Percentiles rank a stretch among this genome's conserved stretches.
phyloP scores from a whole-genome alignment of 2,329 filamentous ascomycete species.

The Juglanconis sp. region DNA sequence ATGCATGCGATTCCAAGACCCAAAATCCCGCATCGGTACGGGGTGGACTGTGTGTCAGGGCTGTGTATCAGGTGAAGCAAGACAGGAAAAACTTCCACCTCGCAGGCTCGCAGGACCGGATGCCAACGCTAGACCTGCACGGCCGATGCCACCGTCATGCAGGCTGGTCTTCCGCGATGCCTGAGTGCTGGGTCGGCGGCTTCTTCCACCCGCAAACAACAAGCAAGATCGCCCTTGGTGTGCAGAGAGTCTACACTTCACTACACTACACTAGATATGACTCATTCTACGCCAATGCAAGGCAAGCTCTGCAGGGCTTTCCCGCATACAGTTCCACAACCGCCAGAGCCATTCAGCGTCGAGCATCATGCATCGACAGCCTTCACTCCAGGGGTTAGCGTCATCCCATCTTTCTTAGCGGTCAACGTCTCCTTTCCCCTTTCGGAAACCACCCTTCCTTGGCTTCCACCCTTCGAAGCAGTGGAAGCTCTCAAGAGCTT shows the following conservation, averaged over 20 bases:
- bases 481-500: not conserved
- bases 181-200: not conserved
- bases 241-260: slow-evolving; percentile 3
- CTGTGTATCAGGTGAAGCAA: slow-evolving; percentile 3
- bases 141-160: slow-evolving; percentile 10
- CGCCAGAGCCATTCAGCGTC: slow-evolving; percentile 10
- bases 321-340: slow-evolving; percentile 14
- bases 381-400: slow-evolving; percentile 3
- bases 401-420: slow-evolving; percentile 14
- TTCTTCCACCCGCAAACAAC: not conserved
- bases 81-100: not conserved
- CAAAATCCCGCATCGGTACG: not conserved
- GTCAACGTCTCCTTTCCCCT: slow-evolving; percentile 12
- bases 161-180: slow-evolving; percentile 2
- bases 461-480: not conserved
- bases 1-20: not conserved
- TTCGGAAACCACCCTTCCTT: not conserved
- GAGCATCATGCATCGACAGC: not conserved
- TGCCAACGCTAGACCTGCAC: slow-evolving; percentile 12
- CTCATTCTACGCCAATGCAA: slow-evolving; percentile 15
- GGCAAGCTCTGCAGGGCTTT: slow-evolving; percentile 1
- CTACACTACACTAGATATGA: no score
- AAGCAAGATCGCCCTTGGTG: not conserved
- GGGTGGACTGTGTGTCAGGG: not conserved
- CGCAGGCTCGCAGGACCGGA: not conserved